Evolutionary conservation across 2,329 filamentous ascomycete genomes (phyloP).

Genomic region (Cladosporium sp.): DNA sequence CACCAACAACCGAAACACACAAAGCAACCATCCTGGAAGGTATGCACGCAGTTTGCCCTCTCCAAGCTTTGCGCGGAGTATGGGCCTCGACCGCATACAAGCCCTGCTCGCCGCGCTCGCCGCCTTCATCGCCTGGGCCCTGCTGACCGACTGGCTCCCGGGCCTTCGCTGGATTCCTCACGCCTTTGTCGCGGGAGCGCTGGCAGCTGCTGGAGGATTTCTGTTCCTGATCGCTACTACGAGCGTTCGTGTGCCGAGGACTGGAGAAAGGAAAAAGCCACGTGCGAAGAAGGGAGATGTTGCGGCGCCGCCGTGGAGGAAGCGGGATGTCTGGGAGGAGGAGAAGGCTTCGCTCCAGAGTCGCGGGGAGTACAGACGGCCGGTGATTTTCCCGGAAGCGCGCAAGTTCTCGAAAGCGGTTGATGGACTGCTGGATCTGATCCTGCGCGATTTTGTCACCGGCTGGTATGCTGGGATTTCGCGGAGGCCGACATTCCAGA

Average conservation of each 20-base stretch:
- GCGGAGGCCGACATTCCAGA: constrained; percentile 69
- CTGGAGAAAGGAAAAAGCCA: not conserved
- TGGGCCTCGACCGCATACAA: constrained; percentile 72
- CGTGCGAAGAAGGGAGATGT: not conserved
- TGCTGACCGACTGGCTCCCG: constrained; percentile 77
- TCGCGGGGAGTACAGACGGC: constrained; percentile 62
- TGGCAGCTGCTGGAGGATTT: constrained; percentile 51
- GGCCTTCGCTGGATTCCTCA: constrained; percentile 78
- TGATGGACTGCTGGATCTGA: constrained; percentile 70
- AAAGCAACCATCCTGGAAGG: not conserved
- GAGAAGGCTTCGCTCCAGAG: constrained; percentile 64
- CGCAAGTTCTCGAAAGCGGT: constrained; percentile 73
- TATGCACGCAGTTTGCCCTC: constrained; percentile 13
- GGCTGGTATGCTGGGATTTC: constrained; percentile 90
- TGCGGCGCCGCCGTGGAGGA: not conserved
- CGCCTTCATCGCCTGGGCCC: constrained; percentile 81
- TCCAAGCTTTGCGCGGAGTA: constrained; percentile 30
- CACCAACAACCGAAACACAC: not conserved
- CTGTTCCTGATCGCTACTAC: constrained; percentile 59
- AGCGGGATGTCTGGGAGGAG: constrained; percentile 57
- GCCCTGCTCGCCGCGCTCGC: constrained; percentile 62
- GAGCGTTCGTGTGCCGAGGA: constrained; percentile 44
- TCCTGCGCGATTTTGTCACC: constrained; percentile 77
- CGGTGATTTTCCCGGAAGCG: constrained; percentile 69
- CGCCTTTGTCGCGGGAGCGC: constrained; percentile 68